phyloP scores from a whole-genome alignment of 1,284 basidiomycete genomes.

The Marasmius sp. region DNA sequence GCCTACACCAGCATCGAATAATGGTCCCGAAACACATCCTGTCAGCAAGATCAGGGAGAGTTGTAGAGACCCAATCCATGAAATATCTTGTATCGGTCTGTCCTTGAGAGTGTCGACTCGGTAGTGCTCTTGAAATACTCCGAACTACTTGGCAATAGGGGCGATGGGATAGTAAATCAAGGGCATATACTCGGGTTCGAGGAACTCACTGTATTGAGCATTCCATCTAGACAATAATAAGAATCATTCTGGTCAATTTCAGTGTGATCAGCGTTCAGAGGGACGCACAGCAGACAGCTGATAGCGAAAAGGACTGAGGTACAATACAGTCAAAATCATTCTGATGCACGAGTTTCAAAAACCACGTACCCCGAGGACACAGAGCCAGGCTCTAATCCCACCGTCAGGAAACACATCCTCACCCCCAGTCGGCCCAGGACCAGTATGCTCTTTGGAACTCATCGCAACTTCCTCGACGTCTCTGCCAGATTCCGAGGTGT shows the following conservation, averaged over 20 bases:
- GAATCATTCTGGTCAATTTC: neutral
- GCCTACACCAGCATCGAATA: slow-evolving; percentile 21
- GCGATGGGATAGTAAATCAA: neutral
- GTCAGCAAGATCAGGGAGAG: slow-evolving; percentile 18
- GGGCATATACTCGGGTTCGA: neutral
- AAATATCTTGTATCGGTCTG: slow-evolving; percentile 19
- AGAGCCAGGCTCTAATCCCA: slow-evolving; percentile 16
- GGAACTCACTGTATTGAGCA: slow-evolving; percentile 15
- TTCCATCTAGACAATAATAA: slow-evolving; percentile 13
- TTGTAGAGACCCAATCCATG: slow-evolving; percentile 23
- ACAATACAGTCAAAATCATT: neutral
- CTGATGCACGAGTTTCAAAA: neutral
- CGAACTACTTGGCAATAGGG: slow-evolving; percentile 13
- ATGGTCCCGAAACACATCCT: slow-evolving; percentile 20
- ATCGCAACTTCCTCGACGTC: no score
- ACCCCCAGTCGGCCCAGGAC: no score
- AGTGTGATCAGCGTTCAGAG: neutral
- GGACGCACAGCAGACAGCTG: slow-evolving; percentile 18
- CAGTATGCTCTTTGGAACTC: no score
- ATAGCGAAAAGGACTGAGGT: slow-evolving; percentile 18
- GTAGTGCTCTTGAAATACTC: slow-evolving; percentile 21
- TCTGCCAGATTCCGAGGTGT: no score
- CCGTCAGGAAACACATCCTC: slow-evolving; percentile 14
- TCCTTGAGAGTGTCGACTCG: slow-evolving; percentile 16
- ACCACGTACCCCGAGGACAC: slow-evolving; percentile 18